These are phyloP conservation scores for Rutidosis leptorrhynchoides DNA, from an alignment of 129 eudicot species.

Conservation along the genomic window DNA sequence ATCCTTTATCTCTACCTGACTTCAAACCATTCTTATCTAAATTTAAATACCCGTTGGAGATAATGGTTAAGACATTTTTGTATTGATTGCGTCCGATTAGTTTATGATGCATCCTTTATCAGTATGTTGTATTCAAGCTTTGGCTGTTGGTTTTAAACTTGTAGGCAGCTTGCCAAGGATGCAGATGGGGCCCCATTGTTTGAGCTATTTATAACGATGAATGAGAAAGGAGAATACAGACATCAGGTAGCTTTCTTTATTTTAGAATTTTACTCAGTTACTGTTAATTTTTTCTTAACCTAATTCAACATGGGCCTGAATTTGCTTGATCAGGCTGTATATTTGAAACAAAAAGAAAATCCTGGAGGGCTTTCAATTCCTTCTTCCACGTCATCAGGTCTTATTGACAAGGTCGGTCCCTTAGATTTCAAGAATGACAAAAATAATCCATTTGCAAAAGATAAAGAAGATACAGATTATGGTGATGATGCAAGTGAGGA, in stretches of 20 bases:
- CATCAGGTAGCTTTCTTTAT: slow-evolving; percentile 66
- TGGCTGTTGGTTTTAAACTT: slow-evolving; percentile 17
- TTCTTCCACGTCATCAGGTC: slow-evolving; percentile 42
- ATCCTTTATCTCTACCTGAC: background rate
- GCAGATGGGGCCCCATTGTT: slow-evolving; percentile 78
- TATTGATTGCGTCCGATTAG: background rate
- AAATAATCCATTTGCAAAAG: slow-evolving; percentile 43
- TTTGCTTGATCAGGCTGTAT: slow-evolving; percentile 67
- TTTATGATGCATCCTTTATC: slow-evolving; percentile 3
- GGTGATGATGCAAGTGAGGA: slow-evolving; percentile 34
- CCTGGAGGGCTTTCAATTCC: slow-evolving; percentile 41
- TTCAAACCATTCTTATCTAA: background rate
- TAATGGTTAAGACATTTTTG: background rate
- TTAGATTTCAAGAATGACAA: slow-evolving; percentile 42
- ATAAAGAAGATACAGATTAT: slow-evolving; percentile 52
- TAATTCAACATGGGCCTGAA: slow-evolving; percentile 8
- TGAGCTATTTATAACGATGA: slow-evolving; percentile 68
- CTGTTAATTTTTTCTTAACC: slow-evolving; percentile 7
- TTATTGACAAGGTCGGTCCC: slow-evolving; percentile 33
- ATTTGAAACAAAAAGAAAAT: slow-evolving; percentile 54
- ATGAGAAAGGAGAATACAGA: slow-evolving; percentile 65
- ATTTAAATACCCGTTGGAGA: background rate
- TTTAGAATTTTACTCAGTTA: too few species aligned
- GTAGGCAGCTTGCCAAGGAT: slow-evolving; percentile 87
- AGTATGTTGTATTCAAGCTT: background rate